Conservation (phyloP, 805 yeast species). For the Nakazawaea populi region DNA sequence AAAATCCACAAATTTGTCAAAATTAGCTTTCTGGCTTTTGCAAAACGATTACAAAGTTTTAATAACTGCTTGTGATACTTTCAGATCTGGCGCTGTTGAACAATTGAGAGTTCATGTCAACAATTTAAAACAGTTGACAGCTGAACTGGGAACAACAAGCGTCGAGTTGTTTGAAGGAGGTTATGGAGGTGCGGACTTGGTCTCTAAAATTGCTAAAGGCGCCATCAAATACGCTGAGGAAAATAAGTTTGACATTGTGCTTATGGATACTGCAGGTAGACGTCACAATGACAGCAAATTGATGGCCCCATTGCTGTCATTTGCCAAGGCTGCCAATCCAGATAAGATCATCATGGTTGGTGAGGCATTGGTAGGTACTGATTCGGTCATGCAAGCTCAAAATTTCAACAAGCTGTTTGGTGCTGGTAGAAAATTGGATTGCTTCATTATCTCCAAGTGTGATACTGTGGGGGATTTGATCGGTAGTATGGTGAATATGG, state of each 20-base stretch:
- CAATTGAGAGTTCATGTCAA: slow-evolving; percentile 91
- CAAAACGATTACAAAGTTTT: slow-evolving; percentile 84
- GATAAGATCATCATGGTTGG: slow-evolving; percentile 98
- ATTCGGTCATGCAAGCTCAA: slow-evolving; percentile 90
- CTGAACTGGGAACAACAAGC: slow-evolving; percentile 31
- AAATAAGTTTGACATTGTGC: slow-evolving; percentile 72
- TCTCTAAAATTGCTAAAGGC: slow-evolving; percentile 86
- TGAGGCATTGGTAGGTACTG: slow-evolving; percentile 96
- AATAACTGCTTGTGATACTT: slow-evolving; percentile 96
- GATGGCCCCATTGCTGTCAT: slow-evolving; percentile 93
- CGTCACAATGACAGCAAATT: slow-evolving; percentile 90
- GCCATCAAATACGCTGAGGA: slow-evolving; percentile 77
- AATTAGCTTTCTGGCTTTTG: slow-evolving; percentile 89
- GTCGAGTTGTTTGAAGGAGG: slow-evolving; percentile 91
- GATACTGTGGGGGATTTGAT: slow-evolving; percentile 97
- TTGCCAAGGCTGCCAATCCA: slow-evolving; percentile 93
- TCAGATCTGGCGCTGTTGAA: slow-evolving; percentile 98
- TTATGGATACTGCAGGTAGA: slow-evolving; percentile 97
- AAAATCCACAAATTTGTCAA: slow-evolving; percentile 90
- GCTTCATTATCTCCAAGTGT: slow-evolving; percentile 88
- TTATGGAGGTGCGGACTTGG: slow-evolving; percentile 92
- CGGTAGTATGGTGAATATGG: slow-evolving; percentile 97
- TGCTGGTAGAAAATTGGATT: slow-evolving; percentile 70
- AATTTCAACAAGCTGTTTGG: slow-evolving; percentile 95
- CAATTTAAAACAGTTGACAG: slow-evolving; percentile 66